These are phyloP conservation scores for Flaveria ramosissima DNA, from an alignment of 129 eudicot species.

Conservation along the genomic window DNA sequence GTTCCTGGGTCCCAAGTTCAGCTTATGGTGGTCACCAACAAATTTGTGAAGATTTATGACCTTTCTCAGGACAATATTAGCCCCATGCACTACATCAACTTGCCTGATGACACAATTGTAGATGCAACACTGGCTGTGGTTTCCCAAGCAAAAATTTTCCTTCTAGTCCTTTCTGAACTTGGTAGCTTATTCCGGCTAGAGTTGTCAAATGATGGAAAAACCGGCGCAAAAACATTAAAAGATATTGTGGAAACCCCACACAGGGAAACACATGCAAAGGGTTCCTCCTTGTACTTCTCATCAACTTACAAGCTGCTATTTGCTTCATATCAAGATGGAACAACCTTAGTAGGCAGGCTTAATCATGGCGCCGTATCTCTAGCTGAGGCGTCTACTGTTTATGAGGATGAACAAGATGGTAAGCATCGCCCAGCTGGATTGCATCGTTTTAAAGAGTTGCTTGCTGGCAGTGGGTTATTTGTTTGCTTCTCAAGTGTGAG, in stretches of 20 bases:
- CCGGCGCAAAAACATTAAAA: constrained; percentile 70
- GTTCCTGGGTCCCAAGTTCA: constrained; percentile 98
- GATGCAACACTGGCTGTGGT: constrained; percentile 88
- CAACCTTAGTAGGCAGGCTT: constrained; percentile 71
- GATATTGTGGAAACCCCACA: constrained; percentile 57
- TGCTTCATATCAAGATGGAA: constrained; percentile 92
- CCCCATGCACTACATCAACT: constrained; percentile 86
- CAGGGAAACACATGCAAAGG: constrained; percentile 54
- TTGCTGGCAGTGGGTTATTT: constrained; percentile 78
- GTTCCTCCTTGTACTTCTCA: constrained; percentile 83
- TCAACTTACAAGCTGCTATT: constrained; percentile 75
- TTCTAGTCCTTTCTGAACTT: constrained; percentile 78
- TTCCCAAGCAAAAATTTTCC: constrained; percentile 73
- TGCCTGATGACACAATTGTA: constrained; percentile 67
- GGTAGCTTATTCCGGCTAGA: constrained; percentile 81
- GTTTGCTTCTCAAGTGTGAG: constrained; percentile 90
- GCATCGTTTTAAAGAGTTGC: constrained; percentile 90
- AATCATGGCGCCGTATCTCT: constrained; percentile 63
- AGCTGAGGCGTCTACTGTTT: constrained; percentile 64
- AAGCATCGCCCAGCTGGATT: constrained; percentile 78
- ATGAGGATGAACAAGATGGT: constrained; percentile 81
- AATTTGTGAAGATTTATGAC: constrained; percentile 89
- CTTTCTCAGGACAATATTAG: constrained; percentile 91
- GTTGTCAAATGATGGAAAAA: constrained; percentile 73
- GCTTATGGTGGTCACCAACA: constrained; percentile 94